A percentile compares a stretch with the other conserved stretches of the same genome.
Conservation (phyloP, 2,329 filamentous ascomycete species). For the Cordyceps farinosa region DNA sequence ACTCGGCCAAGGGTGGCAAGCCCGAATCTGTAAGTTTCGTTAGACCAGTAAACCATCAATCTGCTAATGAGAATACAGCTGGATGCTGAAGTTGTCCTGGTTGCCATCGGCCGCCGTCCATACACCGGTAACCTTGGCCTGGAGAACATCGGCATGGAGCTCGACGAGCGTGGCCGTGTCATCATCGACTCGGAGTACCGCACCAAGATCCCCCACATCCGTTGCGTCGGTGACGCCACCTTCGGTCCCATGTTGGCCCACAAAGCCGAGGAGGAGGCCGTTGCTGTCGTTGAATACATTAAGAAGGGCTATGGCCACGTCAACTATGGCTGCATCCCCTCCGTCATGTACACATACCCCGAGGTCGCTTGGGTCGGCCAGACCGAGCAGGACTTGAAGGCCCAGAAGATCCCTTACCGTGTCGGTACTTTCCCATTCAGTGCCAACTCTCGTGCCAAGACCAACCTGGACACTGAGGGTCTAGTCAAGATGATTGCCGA, state of each 20-base stretch:
- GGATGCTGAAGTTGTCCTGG: slow-evolving; percentile 91
- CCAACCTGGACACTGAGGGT: slow-evolving; percentile 93
- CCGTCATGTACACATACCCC: slow-evolving; percentile 99
- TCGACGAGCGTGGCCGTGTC: slow-evolving; percentile 88
- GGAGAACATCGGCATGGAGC: slow-evolving; percentile 89
- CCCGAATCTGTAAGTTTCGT: slow-evolving; percentile 68
- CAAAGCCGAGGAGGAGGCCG: slow-evolving; percentile 98
- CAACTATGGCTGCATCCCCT: slow-evolving; percentile 97
- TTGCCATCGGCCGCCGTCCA: slow-evolving; percentile 92
- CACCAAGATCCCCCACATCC: slow-evolving; percentile 95
- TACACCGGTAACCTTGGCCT: slow-evolving; percentile 90
- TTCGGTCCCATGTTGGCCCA: slow-evolving; percentile 99
- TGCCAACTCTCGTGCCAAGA: slow-evolving; percentile 98
- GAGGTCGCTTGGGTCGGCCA: slow-evolving; percentile 99
- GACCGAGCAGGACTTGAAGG: slow-evolving; percentile 94
- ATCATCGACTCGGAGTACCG: slow-evolving; percentile 99
- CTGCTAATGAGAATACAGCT: slow-evolving; percentile 51
- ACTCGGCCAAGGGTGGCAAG: slow-evolving; percentile 96
- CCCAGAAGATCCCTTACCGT: slow-evolving; percentile 84
- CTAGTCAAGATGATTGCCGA: slow-evolving; percentile 97
- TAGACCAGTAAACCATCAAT: background rate
- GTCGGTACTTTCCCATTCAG: slow-evolving; percentile 94
- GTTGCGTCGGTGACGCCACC: slow-evolving; percentile 91
- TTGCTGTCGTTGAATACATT: slow-evolving; percentile 94
- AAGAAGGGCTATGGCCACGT: slow-evolving; percentile 97